Conservation (phyloP, 257 asterid genomes). For the Nicotiana noctiflora region DNA sequence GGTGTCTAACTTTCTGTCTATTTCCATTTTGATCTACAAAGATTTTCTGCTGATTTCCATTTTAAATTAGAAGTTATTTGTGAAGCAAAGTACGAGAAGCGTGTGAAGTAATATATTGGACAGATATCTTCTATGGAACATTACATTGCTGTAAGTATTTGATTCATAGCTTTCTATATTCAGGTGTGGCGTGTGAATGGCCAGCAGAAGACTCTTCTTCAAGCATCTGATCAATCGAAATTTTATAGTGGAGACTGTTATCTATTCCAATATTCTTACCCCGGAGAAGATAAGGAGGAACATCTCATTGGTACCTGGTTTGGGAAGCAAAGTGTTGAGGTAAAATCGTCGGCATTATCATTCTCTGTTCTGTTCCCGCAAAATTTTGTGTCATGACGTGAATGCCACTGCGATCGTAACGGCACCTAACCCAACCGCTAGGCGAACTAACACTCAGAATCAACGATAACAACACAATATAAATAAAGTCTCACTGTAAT, state of each 20-base stretch:
- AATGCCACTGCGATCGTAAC: no score
- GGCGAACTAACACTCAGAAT: no score
- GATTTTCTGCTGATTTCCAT: not conserved
- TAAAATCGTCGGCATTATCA: conserved; percentile 23
- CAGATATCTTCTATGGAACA: not conserved
- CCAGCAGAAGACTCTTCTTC: conserved; percentile 66
- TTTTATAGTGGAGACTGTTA: conserved; percentile 96
- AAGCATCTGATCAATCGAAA: conserved; percentile 70
- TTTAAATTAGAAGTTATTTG: not conserved
- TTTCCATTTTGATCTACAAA: not conserved
- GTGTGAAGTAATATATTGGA: conserved; percentile 1
- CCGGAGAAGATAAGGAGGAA: conserved; percentile 94
- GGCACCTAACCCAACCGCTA: no score
- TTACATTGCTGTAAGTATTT: conserved; percentile 7
- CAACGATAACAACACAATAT: no score
- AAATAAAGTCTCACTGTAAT: no score
- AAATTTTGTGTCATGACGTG: not conserved
- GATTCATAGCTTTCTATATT: conserved; percentile 15
- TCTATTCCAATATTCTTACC: conserved; percentile 81
- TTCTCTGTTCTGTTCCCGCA: not conserved
- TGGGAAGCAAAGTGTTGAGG: conserved; percentile 88
- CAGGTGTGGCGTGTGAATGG: conserved; percentile 99
- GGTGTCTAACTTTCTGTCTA: conserved; percentile 39
- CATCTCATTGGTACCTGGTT: conserved; percentile 91
- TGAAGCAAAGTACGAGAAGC: not conserved